Conservation (phyloP, 148 eudicot genomes). For the Beta vulgaris region DNA sequence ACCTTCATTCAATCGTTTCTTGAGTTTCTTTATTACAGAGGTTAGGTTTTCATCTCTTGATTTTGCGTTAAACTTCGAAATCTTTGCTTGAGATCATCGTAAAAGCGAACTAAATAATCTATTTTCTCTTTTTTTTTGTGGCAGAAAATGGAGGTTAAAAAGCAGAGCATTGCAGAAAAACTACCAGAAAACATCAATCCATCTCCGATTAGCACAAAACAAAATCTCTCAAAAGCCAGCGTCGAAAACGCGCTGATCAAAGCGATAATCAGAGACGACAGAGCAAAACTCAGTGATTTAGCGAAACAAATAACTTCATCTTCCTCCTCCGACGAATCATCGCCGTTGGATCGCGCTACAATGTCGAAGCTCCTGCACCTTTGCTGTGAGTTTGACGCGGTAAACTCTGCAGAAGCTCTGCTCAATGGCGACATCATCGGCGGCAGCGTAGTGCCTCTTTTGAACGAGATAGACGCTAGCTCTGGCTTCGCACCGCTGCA, state of each 20-base stretch:
- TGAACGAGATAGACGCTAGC: conserved; percentile 24
- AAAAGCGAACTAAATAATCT: not conserved
- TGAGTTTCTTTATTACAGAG: not conserved
- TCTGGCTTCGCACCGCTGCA: conserved; percentile 34
- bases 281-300: conserved; percentile 12
- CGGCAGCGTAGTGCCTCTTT: conserved; percentile 9
- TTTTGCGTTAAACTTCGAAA: not conserved
- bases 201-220: not conserved
- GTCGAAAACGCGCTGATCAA: conserved; percentile 21
- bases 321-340: not conserved
- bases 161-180: conserved; percentile 15
- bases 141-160: conserved; percentile 10
- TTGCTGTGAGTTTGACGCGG: conserved; percentile 37
- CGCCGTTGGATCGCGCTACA: conserved; percentile 15
- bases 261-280: conserved; percentile 29
- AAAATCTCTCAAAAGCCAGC: not conserved
- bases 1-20: not conserved
- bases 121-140: not conserved
- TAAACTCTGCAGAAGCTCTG: conserved; percentile 14
- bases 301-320: not conserved
- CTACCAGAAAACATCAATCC: conserved; percentile 11
- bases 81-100: not conserved
- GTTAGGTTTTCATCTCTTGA: not conserved
- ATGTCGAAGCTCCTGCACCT: conserved; percentile 30
- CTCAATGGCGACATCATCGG: conserved; percentile 32